These are phyloP conservation scores for Capronia coronata DNA, from an alignment of 2,329 filamentous ascomycete genomes.

Conservation along the genomic window DNA sequence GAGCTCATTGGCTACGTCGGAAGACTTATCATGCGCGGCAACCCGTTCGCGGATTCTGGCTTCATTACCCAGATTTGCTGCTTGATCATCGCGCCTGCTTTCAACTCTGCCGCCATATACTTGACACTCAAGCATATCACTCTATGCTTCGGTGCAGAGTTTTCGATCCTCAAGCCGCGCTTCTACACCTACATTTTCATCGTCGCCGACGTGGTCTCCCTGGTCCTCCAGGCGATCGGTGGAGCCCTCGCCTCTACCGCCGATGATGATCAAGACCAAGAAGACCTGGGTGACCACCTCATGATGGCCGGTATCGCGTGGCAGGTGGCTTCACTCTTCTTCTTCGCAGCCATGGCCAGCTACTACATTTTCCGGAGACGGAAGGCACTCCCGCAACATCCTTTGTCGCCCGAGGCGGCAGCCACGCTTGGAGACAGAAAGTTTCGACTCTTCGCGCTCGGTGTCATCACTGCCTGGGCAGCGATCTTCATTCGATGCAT, in stretches of 20 bases:
- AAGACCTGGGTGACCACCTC: conserved; percentile 47
- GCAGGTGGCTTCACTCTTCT: conserved; percentile 48
- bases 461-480: conserved; percentile 32
- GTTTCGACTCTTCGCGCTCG: conserved; percentile 21
- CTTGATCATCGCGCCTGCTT: conserved; percentile 52
- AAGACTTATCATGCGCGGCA: conserved; percentile 47
- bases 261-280: conserved; percentile 35
- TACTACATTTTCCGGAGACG: conserved; percentile 11
- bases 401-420: conserved; percentile 11
- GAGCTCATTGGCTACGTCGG: conserved; percentile 53
- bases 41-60: conserved; percentile 45
- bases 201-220: conserved; percentile 51
- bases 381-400: conserved; percentile 3
- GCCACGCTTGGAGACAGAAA: conserved; percentile 11
- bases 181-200: conserved; percentile 57
- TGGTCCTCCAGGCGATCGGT: conserved; percentile 54
- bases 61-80: conserved; percentile 50
- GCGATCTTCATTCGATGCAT: conserved; percentile 43
- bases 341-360: conserved; percentile 27
- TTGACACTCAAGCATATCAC: conserved; percentile 53
- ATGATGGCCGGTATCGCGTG: conserved; percentile 54
- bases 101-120: conserved; percentile 51
- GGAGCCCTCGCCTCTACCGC: conserved; percentile 50
- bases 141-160: conserved; percentile 47
- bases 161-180: conserved; percentile 43